Evolutionary conservation across 345 rosid species (phyloP), one percentile per base, ranked within the genome.

Genomic region (Populus deltoides): DNA sequence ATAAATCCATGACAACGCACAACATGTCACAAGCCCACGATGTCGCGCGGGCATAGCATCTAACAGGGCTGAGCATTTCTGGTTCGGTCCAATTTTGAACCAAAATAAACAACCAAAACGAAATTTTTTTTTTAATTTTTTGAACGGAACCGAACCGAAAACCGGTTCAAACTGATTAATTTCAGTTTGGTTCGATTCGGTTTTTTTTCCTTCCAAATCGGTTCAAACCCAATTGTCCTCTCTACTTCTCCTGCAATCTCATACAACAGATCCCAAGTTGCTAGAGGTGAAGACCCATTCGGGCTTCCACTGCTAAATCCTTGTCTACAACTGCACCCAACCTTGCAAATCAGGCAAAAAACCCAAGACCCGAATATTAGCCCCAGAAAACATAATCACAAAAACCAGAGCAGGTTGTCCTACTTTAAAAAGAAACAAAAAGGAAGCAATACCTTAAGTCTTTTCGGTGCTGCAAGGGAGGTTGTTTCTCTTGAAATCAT

Each of bases 221-320:
- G n/a, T n/a, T n/a, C n/a, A n/a, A n/a, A n/a, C n/a, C n/a, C 31
- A 29, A 29, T 29, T 2, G 31, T 78, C 79, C 75, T 84, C 16
- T 86, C 90, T 10, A 89, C 75, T 78, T 91, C 90, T 63, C 86
- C 92, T 24, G 88, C 89, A 38, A 93, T 92, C 22, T 89, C 87
- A 33, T 78, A 76, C 31, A 88, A 87, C 61, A 89, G 85, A 87
- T 90, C 92, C 90, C 89, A 86, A 2, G 90, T 86, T 33, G 92
- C 79, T 13, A 91, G 91, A 24, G 87, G 84, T 22, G 97, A 87
- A 11, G 89, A 75, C 3, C 66, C 76, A 49, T 57, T 77, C 0
- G 81, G 86, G 70, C 84, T 82, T 36, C 87, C 87, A 20, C 74
- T 63, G 77, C 80, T 71, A 0, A 87, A 77, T 31, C 84, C 74